Conservation (phyloP, 257 asterid genomes). For the Paulownia fortunei region DNA sequence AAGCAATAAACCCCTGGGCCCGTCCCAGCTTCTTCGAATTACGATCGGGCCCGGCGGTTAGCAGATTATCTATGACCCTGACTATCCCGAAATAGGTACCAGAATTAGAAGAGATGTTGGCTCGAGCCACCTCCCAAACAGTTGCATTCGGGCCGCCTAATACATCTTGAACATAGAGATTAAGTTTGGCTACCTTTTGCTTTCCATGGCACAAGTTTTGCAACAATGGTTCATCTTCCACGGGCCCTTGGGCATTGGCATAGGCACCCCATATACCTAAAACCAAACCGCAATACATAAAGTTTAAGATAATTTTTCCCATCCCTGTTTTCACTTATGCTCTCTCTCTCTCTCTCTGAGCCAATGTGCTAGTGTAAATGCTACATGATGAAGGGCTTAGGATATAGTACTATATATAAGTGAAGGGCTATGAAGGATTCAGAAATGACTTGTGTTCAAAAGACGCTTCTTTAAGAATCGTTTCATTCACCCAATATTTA, state of each 20-base stretch:
- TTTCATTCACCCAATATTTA: too few relatives aligned
- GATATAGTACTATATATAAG: neutral
- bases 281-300: neutral
- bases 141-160: constrained; percentile 22
- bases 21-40: constrained; percentile 27
- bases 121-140: constrained; percentile 32
- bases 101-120: constrained; percentile 13
- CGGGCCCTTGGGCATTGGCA: neutral
- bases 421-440: too few relatives aligned
- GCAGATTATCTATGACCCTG: constrained; percentile 13
- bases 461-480: too few relatives aligned
- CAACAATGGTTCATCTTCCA: neutral
- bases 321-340: too few relatives aligned
- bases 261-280: neutral
- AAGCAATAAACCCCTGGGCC: constrained; percentile 26
- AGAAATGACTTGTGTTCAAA: too few relatives aligned
- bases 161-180: constrained; percentile 26
- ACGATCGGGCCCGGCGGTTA: constrained; percentile 14
- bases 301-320: neutral
- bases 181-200: constrained; percentile 19
- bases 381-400: neutral
- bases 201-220: neutral
- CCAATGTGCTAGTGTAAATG: neutral
- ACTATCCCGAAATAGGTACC: constrained; percentile 23
- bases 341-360: neutral